A percentile compares a stretch with the other conserved stretches of the same genome.
These are phyloP conservation scores for Platanus orientalis DNA, from an alignment of 164 flowering plant genomes.

Conservation along the genomic window DNA sequence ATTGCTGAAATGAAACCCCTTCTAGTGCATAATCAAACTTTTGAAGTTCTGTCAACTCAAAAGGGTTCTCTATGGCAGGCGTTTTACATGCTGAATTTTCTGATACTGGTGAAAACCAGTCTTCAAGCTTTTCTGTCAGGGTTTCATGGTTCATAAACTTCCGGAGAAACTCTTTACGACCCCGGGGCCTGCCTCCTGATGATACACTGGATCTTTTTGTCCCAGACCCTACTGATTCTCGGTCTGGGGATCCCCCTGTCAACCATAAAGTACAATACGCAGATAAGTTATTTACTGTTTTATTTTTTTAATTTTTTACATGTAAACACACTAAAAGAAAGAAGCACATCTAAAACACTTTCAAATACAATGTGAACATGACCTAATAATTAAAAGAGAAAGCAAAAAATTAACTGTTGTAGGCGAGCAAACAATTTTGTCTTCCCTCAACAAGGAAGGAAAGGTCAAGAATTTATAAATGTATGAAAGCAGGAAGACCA, in stretches of 20 bases:
- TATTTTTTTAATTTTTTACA: not conserved
- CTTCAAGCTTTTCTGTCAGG: conserved; percentile 49
- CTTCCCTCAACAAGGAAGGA: no score
- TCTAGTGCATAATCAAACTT: conserved; percentile 91
- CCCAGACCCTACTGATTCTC: conserved; percentile 69
- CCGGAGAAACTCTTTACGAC: conserved; percentile 64
- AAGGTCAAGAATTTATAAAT: no score
- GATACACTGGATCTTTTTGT: conserved; percentile 66
- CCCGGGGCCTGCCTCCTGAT: conserved; percentile 47
- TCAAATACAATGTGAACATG: not conserved
- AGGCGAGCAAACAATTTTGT: no score
- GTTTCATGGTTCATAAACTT: conserved; percentile 59
- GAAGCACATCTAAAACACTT: not conserved
- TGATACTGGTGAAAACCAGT: conserved; percentile 47
- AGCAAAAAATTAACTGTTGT: no score
- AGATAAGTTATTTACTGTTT: not conserved
- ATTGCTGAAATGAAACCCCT: conserved; percentile 80
- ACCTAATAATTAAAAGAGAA: not conserved
- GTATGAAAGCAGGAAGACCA: no score
- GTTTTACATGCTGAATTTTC: conserved; percentile 26
- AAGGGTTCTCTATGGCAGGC: conserved; percentile 65
- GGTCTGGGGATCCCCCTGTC: conserved; percentile 72
- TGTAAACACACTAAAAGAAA: not conserved
- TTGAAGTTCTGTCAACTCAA: conserved; percentile 79
- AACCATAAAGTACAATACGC: not conserved